Percentiles rank a stretch among this genome's conserved stretches.
Evolutionary conservation across 129 eudicot genomes (phyloP).

Genomic region (Saussurea involucrata): DNA sequence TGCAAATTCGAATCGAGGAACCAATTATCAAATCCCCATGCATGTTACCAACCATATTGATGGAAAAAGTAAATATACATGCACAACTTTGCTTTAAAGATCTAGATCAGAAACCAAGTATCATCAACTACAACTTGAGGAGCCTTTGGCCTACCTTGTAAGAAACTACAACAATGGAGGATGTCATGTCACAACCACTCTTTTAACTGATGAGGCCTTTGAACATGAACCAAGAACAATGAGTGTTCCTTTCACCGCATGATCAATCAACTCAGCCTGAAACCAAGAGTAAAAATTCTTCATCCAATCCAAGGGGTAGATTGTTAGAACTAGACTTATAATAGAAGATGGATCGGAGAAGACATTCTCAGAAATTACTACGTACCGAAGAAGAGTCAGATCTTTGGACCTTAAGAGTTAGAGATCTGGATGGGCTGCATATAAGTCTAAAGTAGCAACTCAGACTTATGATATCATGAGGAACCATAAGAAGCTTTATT

Average conservation of each 20-base stretch:
- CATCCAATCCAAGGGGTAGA: too few species aligned
- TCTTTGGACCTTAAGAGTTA: too few species aligned
- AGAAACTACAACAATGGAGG: conserved; percentile 61
- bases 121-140: conserved; percentile 77
- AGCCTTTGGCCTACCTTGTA: conserved; percentile 49
- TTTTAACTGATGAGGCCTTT: conserved; percentile 54
- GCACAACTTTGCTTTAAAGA: conserved; percentile 50
- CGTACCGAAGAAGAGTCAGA: too few species aligned
- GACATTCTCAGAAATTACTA: too few species aligned
- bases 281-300: background rate
- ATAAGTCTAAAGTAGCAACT: too few species aligned
- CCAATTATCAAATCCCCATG: background rate
- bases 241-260: conserved; percentile 86
- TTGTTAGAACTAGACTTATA: too few species aligned
- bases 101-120: conserved; percentile 62
- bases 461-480: too few species aligned
- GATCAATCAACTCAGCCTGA: conserved; percentile 77
- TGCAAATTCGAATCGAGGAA: conserved; percentile 10
- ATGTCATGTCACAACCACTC: conserved; percentile 77
- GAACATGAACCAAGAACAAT: conserved; percentile 76
- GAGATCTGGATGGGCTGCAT: too few species aligned
- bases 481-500: too few species aligned
- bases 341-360: too few species aligned
- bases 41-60: background rate
- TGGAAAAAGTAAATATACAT: background rate